Base-by-base conservation (phyloP, 1,139 yeast genomes). In the Diutina rugosa region DNA sequence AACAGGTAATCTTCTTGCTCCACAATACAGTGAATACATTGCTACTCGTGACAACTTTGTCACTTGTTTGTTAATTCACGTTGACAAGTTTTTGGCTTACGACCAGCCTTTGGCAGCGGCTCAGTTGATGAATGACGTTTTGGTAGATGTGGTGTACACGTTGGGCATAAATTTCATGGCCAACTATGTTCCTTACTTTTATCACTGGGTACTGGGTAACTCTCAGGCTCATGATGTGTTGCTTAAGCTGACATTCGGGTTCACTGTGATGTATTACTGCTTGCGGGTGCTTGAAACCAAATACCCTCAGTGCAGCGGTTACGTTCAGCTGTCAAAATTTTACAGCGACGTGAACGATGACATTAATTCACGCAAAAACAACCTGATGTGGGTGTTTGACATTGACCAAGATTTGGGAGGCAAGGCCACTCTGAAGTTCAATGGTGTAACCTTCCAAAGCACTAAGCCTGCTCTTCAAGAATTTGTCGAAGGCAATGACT, bases 181-280 rank as follows among this genome's bases (percentile, higher is more conserved):
- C 58, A 78, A 78, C 61, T 77, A 73, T 56, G 61, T 79, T 8
- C 80, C 82, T 6, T 78, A 73, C 61, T 76, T 78, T 61, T 72
- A 71, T 60, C 74, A 73, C 59, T 79, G 84, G 82, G 61, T 67
- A 46, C 59, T 75, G 44, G 60, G 62, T 38, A 57, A 62, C 5
- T 61, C 77, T 56, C 74, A 72, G 56, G 65, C 64, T 1, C 67
- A 67, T 56, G 75, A 76, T 56, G 62, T 64, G 6, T 63, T 26
- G 18, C 12, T 44, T 2, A 29, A 52, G 46, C 55, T 26, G 30
- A 63, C 9, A 66, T 66, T 49, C 32, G 53, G 44, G 29, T 49
- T 49, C 14, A 49, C 53, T 8, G 21, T 49, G 28, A 49, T 49
- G 53, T 49, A 16, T n/a, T 18, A 32, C 29, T 16, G 28, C 14